phyloP scores from a whole-genome alignment of 2,329 filamentous ascomycete genomes.

The Talaromyces islandicus region DNA sequence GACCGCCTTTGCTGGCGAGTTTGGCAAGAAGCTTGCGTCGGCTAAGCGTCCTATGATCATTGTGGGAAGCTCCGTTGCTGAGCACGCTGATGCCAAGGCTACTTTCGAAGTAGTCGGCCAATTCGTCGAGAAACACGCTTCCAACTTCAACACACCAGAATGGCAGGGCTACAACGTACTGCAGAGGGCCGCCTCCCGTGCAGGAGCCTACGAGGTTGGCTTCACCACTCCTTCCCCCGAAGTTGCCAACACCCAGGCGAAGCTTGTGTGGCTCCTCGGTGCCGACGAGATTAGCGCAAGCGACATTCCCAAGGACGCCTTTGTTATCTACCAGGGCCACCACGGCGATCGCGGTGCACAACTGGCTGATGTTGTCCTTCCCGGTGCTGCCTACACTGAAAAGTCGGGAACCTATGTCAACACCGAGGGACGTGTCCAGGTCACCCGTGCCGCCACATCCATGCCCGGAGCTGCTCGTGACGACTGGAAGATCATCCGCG shows the following conservation, averaged over 20 bases:
- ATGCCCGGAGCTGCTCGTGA: conserved; percentile 85
- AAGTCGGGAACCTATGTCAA: conserved; percentile 96
- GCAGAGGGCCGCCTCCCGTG: conserved; percentile 85
- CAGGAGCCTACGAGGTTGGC: conserved; percentile 90
- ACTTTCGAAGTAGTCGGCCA: conserved; percentile 85
- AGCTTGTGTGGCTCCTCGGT: conserved; percentile 94
- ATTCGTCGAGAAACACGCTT: conserved; percentile 89
- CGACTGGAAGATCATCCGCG: conserved; percentile 98
- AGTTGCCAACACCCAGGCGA: conserved; percentile 79
- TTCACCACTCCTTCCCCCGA: conserved; percentile 79
- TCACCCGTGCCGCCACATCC: conserved; percentile 83
- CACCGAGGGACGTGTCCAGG: conserved; percentile 93
- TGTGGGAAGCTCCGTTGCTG: conserved; percentile 83
- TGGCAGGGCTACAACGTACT: conserved; percentile 99
- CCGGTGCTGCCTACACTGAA: conserved; percentile 93
- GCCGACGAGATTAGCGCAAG: conserved; percentile 82
- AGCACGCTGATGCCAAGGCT: conserved; percentile 84
- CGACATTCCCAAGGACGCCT: conserved; percentile 91
- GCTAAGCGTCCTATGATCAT: conserved; percentile 96
- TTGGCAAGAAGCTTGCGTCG: conserved; percentile 83
- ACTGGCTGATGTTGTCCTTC: conserved; percentile 87
- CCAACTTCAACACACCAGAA: conserved; percentile 78
- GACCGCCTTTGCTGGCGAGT: conserved; percentile 74
- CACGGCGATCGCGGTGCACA: conserved; percentile 92
- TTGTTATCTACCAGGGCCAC: conserved; percentile 96